These are phyloP conservation scores for Lantana camara DNA, from an alignment of 257 asterid genomes.

Conservation along the genomic window DNA sequence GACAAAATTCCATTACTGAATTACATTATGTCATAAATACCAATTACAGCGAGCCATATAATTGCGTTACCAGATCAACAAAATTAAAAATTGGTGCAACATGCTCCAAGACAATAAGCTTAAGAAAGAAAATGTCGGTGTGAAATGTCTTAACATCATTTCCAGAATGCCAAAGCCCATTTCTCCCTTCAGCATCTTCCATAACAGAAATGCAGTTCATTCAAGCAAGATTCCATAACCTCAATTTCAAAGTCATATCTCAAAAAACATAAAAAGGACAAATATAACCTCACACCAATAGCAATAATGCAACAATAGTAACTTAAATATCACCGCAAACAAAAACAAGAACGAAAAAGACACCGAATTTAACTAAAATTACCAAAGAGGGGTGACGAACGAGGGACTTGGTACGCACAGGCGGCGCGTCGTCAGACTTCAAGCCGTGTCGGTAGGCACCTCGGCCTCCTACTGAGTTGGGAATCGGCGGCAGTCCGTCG, in stretches of 20 bases:
- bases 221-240: slow-evolving; percentile 6
- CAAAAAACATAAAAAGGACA: background rate
- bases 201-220: slow-evolving; percentile 2
- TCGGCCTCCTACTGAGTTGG: slow-evolving; percentile 47
- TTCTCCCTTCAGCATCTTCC: background rate
- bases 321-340: background rate
- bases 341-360: background rate
- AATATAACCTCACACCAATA: background rate
- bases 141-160: too few relatives aligned
- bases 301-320: background rate
- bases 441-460: slow-evolving; percentile 46
- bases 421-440: slow-evolving; percentile 41
- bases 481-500: slow-evolving; percentile 76
- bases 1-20: background rate
- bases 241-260: background rate
- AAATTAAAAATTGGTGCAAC: slow-evolving; percentile 5
- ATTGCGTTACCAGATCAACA: background rate
- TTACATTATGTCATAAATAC: background rate
- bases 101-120: background rate
- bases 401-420: slow-evolving; percentile 49
- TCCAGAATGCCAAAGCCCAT: too few relatives aligned
- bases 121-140: too few relatives aligned
- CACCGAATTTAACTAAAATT: slow-evolving; percentile 1
- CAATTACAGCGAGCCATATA: background rate
- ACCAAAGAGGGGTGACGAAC: slow-evolving; percentile 79